Base-by-base conservation (phyloP, 2,329 filamentous ascomycete genomes). In the Cladosporium cucumerinum region DNA sequence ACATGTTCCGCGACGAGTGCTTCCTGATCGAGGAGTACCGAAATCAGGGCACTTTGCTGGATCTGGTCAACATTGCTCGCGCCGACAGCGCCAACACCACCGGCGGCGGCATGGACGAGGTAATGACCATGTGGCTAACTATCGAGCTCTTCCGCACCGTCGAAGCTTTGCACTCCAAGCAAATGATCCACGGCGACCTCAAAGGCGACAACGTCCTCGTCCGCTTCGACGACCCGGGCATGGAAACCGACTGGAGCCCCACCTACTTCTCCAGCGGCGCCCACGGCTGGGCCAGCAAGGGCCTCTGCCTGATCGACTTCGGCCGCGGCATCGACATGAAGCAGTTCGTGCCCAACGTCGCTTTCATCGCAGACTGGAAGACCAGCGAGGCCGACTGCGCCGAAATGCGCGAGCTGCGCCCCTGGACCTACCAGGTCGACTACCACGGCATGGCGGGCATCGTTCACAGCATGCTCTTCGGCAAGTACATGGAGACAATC, bases 361-460 rank as follows among this genome's bases (percentile, higher is more conserved):
- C 89, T 69, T 99, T 99, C 81, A 87, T 98, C 66, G 95, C 94
- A 0, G 95, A 99, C 79, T 99, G 95, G 95, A 91, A 95, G 77
- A 93, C 92, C 0, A 87, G 86, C 18, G 85, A 90, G 26, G 89
- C 92, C 61, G 95, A 99, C 78, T 99, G 95, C 77, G 89, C 91
- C 21, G 95, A 99, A 82, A 97, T 98, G 86, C 89, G 93, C 55
- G 94, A 99, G 79, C 86, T 92, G 64, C 86, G 94, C 0, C 93
- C 93, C 0, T 99, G 95, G 95, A 98, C 94, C 1, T 97, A 93
- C 82, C 95, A 99, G 77, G 92, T 97, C 70, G 95, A 99, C 80
- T 96, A 98, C 72, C 92, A 96, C 77, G 95, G 95, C 14, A 84
- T 97, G 0, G 95, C 95, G 0, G 93, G 92, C 5, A 91, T 92